Percentiles rank a stretch among this genome's conserved stretches.
These are phyloP conservation scores for Helianthus annuus DNA, from an alignment of 129 eudicot genomes.

Conservation along the genomic window DNA sequence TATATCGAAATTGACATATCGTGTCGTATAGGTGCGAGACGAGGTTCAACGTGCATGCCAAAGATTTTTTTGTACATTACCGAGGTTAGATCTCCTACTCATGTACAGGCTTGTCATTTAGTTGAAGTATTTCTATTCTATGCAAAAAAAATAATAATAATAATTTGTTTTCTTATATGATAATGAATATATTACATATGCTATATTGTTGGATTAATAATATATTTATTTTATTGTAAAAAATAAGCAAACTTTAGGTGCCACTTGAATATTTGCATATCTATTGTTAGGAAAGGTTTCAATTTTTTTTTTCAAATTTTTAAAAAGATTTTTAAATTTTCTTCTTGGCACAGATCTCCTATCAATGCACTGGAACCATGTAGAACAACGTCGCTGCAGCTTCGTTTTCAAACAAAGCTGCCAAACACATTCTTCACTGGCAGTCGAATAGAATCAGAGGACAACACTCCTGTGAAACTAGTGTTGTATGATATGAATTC, in stretches of 20 bases:
- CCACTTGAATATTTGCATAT: conserved; percentile 5
- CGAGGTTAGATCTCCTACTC: conserved; percentile 45
- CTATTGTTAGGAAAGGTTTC: too few relatives aligned
- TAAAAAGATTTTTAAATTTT: not conserved
- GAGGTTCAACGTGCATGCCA: conserved; percentile 52
- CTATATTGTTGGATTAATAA: too few relatives aligned
- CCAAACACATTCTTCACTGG: conserved; percentile 65
- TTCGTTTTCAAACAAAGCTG: conserved; percentile 47
- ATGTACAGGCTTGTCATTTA: conserved; percentile 18
- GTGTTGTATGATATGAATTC: conserved; percentile 53
- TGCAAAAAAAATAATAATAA: too few relatives aligned
- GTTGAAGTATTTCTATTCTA: not conserved
- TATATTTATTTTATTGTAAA: too few relatives aligned
- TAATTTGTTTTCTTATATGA: too few relatives aligned
- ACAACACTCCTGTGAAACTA: conserved; percentile 38
- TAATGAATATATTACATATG: too few relatives aligned
- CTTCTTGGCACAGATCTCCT: conserved; percentile 31
- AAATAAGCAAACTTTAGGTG: too few relatives aligned
- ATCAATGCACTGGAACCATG: conserved; percentile 34
- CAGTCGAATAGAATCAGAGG: conserved; percentile 43
- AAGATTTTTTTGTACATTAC: conserved; percentile 27
- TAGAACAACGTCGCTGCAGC: conserved; percentile 42
- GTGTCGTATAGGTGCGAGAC: conserved; percentile 59
- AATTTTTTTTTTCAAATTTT: too few relatives aligned
- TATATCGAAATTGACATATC: not conserved